Evolutionary conservation across 208 protist genomes (phyloP), one percentile per base, ranked within the genome.

Genomic region (Novymonas esmeraldas): DNA sequence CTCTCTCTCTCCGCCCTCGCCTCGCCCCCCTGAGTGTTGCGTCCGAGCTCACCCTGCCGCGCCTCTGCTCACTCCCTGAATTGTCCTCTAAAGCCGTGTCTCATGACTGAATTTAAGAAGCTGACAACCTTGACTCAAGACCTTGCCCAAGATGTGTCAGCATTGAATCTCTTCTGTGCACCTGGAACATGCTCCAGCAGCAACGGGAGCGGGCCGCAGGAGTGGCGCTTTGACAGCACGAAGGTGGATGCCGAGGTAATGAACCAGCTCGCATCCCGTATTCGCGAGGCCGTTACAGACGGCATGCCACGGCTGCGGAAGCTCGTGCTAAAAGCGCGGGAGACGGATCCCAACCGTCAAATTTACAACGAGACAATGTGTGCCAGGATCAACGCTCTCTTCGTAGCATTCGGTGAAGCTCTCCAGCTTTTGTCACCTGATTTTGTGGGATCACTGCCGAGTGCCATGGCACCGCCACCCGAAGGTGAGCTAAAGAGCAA

Each of bases 291-390:
- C 1, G n/a, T 64, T 3, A 29, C 22, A 0, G 70, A 70, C 44
- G 79, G 67, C 13, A 66, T 50, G 29, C 76, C 76, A 24, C 85
- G 88, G 7, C 38, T 96, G 20, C 64, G 77, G 5, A 93, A 95
- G 52, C 79, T 97, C 56, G 55, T 90, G 0, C 49, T 60, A 6
- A 94, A 90, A 50, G 89, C 84, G 0, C 72, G 78, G 20, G 89
- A 97, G 55, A 90, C 77, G 11, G 75, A 97, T 56, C 89, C 89
- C 0, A 81, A 97, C 51, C 68, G 75, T 16, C 92, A 97, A 58
- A 92, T 97, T 5, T 97, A 93, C 76, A 97, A 97, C 65, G 87
- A 97, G 50, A 72, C 39, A 10, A 97, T 97, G 92, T 97, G 89
- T 48, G 62, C n/a, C 6, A 89, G 89, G 59, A 97, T 97, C 36